phyloP scores from a whole-genome alignment of 768 basidiomycete genomes.

The Trametes cinnabarina region DNA sequence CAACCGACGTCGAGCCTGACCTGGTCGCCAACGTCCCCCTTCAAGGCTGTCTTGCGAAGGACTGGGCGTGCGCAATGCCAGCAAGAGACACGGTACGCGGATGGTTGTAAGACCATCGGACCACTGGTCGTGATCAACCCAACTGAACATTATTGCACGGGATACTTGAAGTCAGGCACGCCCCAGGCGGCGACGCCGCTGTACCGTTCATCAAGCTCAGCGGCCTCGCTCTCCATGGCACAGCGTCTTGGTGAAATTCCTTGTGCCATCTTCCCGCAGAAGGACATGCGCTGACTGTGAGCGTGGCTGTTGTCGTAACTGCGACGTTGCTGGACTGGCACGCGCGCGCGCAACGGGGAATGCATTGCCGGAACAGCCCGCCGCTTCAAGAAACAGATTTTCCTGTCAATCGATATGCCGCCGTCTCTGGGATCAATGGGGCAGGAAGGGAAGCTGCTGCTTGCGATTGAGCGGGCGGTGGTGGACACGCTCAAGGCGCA shows the following conservation, averaged over 20 bases:
- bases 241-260: conserved; percentile 67
- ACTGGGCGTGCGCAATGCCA: conserved; percentile 88
- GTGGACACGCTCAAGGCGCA: conserved; percentile 42
- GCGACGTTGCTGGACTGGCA: conserved; percentile 1
- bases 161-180: conserved; percentile 18
- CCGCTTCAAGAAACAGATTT: conserved; percentile 65
- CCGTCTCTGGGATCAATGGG: conserved; percentile 40
- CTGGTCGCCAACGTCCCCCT: conserved; percentile 44
- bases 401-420: conserved; percentile 66
- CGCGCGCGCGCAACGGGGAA: not conserved
- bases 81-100: conserved; percentile 27
- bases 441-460: conserved; percentile 45
- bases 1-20: conserved; percentile 48
- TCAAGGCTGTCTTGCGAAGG: conserved; percentile 59
- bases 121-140: conserved; percentile 10
- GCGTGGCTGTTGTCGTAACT: conserved; percentile 11
- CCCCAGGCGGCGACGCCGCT: conserved; percentile 56
- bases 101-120: not conserved
- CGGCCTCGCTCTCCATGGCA: conserved; percentile 70
- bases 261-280: conserved; percentile 8
- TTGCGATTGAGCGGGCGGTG: conserved; percentile 63
- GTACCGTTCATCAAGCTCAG: conserved; percentile 59
- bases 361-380: conserved; percentile 43
- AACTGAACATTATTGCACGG: conserved; percentile 7
- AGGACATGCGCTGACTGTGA: conserved; percentile 16